Base-by-base conservation (phyloP, 768 basidiomycete species). In the Calvatia gigantea region DNA sequence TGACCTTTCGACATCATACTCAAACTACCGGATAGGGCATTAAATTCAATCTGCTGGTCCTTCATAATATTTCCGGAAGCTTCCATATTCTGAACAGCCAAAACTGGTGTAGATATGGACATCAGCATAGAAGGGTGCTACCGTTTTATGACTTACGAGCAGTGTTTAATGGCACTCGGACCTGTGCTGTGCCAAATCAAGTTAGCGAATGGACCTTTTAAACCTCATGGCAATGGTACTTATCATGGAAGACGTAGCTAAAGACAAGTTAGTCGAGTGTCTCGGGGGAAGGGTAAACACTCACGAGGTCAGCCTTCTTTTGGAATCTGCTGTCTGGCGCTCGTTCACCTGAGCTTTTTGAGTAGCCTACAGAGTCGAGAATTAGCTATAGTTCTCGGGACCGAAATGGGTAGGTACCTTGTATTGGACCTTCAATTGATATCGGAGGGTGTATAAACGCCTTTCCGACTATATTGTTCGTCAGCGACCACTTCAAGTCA, bases 41-140 rank as follows among this genome's bases (percentile, higher is more conserved):
- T 85, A 65, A 94, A 94, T 73, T 97, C 94, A 54, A 95, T 84
- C 58, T 89, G 85, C 64, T 94, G 87, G 33, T 86, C 83, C 60
- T 82, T 84, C 2, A 80, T 78, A 42, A 96, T 80, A 1, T 82
- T 80, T 6, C 87, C 83, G 1, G 84, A 83, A 1, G 90, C 91
- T 58, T 89, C 86, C 81, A 96, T 86, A 64, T 98, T 96, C 72
- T 97, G 94, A 15, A 95, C 88, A 1, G 94, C 92, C 46, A 96
- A 75, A 12, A 94, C 76, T 78, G 41, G 14, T 38, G 49, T 27
- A 23, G 43, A 49, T 47, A 8, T 19, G n/a, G 19, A 21, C n/a
- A 37, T 15, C 21, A 5, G 19, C 1, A 17, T 3, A 6, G 28
- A 6, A 46, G 51, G 27, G 6, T 4, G 17, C n/a, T 3, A 28